These are phyloP conservation scores for Mycena leptocephala DNA, from an alignment of 768 basidiomycete species.

Conservation along the genomic window DNA sequence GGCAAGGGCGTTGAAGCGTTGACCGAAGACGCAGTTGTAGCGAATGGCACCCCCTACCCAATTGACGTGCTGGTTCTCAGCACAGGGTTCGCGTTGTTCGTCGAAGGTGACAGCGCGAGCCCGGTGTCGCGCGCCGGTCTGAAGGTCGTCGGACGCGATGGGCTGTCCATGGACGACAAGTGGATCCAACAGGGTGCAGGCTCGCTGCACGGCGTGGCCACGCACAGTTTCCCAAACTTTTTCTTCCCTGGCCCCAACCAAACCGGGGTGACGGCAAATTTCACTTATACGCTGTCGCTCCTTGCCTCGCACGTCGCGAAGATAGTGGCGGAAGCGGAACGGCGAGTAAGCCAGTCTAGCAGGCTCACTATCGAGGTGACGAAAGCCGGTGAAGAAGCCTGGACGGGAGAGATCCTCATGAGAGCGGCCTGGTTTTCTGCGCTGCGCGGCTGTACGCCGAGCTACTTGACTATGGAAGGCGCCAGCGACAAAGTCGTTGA, in stretches of 20 bases:
- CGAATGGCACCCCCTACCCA: conserved; percentile 19
- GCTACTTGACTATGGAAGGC: conserved; percentile 25
- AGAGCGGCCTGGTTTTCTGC: conserved; percentile 10
- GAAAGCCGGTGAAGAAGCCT: conserved; percentile 12
- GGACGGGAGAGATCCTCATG: neutral
- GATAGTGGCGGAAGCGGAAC: conserved; percentile 4
- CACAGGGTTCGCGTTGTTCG: conserved; percentile 17
- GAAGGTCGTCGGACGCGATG: conserved; percentile 12
- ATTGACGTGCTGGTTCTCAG: conserved; percentile 29
- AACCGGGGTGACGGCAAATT: conserved; percentile 18
- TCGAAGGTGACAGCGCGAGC: neutral
- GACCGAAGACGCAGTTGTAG: conserved; percentile 7
- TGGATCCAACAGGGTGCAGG: conserved; percentile 19
- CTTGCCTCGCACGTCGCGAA: conserved; percentile 22
- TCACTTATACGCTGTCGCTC: neutral
- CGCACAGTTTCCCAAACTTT: conserved; percentile 34
- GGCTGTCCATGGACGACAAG: conserved; percentile 25
- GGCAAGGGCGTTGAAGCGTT: conserved; percentile 28
- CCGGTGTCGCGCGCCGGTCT: neutral
- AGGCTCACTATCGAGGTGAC: conserved; percentile 6
- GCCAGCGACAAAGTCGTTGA: neutral
- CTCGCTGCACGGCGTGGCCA: conserved; percentile 32
- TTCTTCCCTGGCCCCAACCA: conserved; percentile 28
- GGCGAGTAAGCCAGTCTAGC: neutral
- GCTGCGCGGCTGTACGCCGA: conserved; percentile 23